A percentile compares a stretch with the other conserved stretches of the same genome.
These are phyloP conservation scores for Pleurotus tuoliensis DNA, from an alignment of 768 basidiomycete species.

Conservation along the genomic window DNA sequence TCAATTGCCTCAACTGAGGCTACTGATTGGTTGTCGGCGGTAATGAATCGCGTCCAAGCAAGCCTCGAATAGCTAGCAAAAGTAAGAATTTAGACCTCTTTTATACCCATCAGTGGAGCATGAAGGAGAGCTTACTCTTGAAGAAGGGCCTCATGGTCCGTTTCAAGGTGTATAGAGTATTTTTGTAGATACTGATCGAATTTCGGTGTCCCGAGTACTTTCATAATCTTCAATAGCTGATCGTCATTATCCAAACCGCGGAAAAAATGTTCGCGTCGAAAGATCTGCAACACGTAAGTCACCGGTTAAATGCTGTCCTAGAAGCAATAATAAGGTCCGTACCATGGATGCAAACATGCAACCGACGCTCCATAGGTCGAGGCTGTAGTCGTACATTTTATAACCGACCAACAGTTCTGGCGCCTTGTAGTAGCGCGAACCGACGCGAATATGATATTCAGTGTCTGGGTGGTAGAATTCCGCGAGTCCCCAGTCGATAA, in stretches of 20 bases:
- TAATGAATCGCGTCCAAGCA: slow-evolving; percentile 63
- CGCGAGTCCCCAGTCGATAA: slow-evolving; percentile 77
- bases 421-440: slow-evolving; percentile 70
- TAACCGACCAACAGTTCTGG: slow-evolving; percentile 70
- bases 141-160: slow-evolving; percentile 55
- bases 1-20: slow-evolving; percentile 63
- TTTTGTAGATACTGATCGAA: slow-evolving; percentile 56
- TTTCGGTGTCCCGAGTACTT: slow-evolving; percentile 63
- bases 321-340: slow-evolving; percentile 15
- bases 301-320: not conserved
- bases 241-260: slow-evolving; percentile 73
- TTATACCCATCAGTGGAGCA: not conserved
- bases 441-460: slow-evolving; percentile 71
- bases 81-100: not conserved
- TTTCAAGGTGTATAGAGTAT: slow-evolving; percentile 65
- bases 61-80: slow-evolving; percentile 50
- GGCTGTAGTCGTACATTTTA: slow-evolving; percentile 67
- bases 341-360: slow-evolving; percentile 78
- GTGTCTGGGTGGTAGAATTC: slow-evolving; percentile 73
- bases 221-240: slow-evolving; percentile 67
- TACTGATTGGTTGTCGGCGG: slow-evolving; percentile 51
- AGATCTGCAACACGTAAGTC: slow-evolving; percentile 41
- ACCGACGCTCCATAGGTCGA: slow-evolving; percentile 72
- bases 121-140: slow-evolving; percentile 31
- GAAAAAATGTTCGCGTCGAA: slow-evolving; percentile 73